Evolutionary conservation across 108 stramenopile species (phyloP).

Genomic region (Nitzschia sp.): DNA sequence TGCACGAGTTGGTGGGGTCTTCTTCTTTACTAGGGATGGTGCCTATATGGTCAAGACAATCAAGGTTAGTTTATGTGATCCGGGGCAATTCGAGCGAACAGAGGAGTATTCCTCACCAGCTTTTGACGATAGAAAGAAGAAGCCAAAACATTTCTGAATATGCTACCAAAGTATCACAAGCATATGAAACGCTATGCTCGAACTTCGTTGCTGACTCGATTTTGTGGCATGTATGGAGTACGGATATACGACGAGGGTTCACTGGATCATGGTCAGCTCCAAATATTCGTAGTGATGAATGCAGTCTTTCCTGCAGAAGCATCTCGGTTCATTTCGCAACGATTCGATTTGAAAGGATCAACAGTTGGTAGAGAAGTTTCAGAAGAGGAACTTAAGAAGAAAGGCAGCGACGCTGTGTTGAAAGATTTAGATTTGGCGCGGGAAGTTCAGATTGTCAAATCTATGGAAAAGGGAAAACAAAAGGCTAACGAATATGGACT

Average conservation of each 20-base stretch:
- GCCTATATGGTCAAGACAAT: constrained; percentile 91
- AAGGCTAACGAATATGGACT: constrained; percentile 46
- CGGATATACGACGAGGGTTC: constrained; percentile 35
- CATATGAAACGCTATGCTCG: constrained; percentile 72
- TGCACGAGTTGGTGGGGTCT: constrained; percentile 71
- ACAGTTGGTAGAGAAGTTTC: constrained; percentile 86
- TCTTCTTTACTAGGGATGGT: constrained; percentile 88
- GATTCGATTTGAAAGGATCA: constrained; percentile 88
- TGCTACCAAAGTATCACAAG: constrained; percentile 75
- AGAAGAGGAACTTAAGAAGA: constrained; percentile 57
- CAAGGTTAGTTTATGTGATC: constrained; percentile 32
- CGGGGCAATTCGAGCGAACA: not conserved
- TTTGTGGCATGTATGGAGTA: constrained; percentile 86
- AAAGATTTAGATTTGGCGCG: constrained; percentile 81
- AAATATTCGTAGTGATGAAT: constrained; percentile 84
- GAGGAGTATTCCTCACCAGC: not conserved
- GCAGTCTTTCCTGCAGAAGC: constrained; percentile 81
- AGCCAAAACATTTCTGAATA: constrained; percentile 64
- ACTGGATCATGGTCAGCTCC: constrained; percentile 12
- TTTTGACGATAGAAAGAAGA: constrained; percentile 47
- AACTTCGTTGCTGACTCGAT: constrained; percentile 75
- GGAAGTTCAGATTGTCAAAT: constrained; percentile 48
- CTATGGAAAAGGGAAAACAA: not conserved
- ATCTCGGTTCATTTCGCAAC: constrained; percentile 69
- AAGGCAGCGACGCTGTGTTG: constrained; percentile 69